These are phyloP conservation scores for Tricholoma terreum DNA, from an alignment of 768 basidiomycete species.

Conservation along the genomic window DNA sequence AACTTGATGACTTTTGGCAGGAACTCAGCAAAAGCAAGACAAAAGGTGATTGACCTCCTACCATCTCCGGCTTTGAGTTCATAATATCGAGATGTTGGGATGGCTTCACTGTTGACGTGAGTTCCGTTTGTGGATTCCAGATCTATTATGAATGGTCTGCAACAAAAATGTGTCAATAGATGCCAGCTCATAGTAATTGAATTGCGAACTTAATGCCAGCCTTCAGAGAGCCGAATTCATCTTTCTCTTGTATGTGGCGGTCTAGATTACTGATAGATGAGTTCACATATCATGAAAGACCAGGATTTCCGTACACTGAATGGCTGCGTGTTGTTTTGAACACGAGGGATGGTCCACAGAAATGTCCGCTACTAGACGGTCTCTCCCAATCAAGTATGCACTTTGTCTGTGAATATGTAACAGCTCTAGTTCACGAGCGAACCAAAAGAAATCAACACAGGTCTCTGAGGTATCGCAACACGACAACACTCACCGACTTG, in stretches of 20 bases:
- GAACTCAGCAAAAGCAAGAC: slow-evolving; percentile 2
- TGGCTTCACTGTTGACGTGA: slow-evolving; percentile 79
- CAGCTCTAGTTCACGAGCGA: slow-evolving; percentile 53
- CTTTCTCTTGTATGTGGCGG: slow-evolving; percentile 81
- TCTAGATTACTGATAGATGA: slow-evolving; percentile 38
- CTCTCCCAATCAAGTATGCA: slow-evolving; percentile 90
- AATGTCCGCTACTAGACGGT: slow-evolving; percentile 82
- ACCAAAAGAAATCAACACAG: background rate
- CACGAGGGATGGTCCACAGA: slow-evolving; percentile 94
- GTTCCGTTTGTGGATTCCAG: slow-evolving; percentile 98
- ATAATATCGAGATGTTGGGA: slow-evolving; percentile 85
- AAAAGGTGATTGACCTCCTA: slow-evolving; percentile 34
- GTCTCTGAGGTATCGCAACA: background rate
- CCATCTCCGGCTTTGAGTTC: slow-evolving; percentile 80
- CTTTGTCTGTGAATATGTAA: slow-evolving; percentile 93
- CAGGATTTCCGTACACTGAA: slow-evolving; percentile 67
- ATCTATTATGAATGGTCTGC: slow-evolving; percentile 94
- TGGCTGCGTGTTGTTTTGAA: slow-evolving; percentile 97
- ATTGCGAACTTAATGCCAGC: slow-evolving; percentile 75
- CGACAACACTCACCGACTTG: slow-evolving; percentile 69
- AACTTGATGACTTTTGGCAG: slow-evolving; percentile 74
- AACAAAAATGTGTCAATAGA: slow-evolving; percentile 3
- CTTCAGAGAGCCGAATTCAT: slow-evolving; percentile 81
- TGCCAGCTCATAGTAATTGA: background rate
- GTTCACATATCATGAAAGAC: background rate